Conservation (phyloP, 805 yeast genomes). For the Candida ipomoeae region DNA sequence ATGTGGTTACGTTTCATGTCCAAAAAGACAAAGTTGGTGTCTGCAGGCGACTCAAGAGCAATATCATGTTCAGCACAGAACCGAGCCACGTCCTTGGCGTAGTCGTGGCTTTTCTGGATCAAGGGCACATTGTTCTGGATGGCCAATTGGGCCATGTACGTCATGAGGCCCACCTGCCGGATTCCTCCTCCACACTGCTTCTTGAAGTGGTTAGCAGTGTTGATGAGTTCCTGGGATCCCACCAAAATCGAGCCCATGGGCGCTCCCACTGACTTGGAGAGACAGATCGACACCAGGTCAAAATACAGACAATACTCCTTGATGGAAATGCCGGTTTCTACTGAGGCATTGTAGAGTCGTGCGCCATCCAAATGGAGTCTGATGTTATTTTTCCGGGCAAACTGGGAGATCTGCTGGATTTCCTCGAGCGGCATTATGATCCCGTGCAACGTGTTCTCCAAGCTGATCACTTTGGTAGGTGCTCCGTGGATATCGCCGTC, state of each 20-base stretch:
- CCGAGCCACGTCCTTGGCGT: conserved; percentile 49
- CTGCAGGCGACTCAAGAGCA: conserved; percentile 65
- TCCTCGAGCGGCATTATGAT: conserved; percentile 77
- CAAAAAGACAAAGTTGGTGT: conserved; percentile 79
- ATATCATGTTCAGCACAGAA: conserved; percentile 54
- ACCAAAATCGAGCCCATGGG: conserved; percentile 90
- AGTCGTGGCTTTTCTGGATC: conserved; percentile 46
- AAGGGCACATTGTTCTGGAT: conserved; percentile 67
- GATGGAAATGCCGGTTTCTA: conserved; percentile 64
- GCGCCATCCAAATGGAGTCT: conserved; percentile 90
- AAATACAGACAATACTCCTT: conserved; percentile 69
- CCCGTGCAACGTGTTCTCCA: conserved; percentile 90
- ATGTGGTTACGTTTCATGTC: conserved; percentile 53
- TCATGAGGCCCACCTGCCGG: conserved; percentile 79
- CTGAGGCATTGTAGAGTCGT: conserved; percentile 88
- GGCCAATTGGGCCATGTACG: conserved; percentile 78
- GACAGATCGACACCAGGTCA: conserved; percentile 85
- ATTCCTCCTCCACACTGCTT: conserved; percentile 94
- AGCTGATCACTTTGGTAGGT: conserved; percentile 77
- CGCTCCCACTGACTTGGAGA: conserved; percentile 88
- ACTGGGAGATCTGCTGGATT: conserved; percentile 61
- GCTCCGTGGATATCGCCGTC: conserved; percentile 85
- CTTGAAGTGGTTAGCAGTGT: conserved; percentile 76
- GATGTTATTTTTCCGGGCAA: conserved; percentile 58
- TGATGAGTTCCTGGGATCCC: conserved; percentile 55